phyloP scores from a whole-genome alignment of 257 asterid genomes.

The Gardenia jasminoides region DNA sequence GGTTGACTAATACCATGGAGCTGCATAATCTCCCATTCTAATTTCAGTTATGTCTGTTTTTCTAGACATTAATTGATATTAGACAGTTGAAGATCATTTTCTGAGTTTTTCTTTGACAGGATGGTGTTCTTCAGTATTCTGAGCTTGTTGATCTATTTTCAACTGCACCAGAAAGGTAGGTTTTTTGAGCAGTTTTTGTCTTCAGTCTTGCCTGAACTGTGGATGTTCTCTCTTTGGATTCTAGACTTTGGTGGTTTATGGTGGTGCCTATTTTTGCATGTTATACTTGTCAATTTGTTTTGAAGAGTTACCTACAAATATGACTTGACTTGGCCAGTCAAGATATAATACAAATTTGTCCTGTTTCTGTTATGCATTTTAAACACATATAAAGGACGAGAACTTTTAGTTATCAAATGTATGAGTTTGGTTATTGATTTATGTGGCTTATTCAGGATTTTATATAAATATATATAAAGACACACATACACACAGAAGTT shows the following conservation, averaged over 20 bases:
- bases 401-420: not conserved
- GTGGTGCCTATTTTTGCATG: not conserved
- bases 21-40: not conserved
- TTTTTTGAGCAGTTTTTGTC: constrained; percentile 4
- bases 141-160: constrained; percentile 95
- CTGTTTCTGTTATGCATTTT: not conserved
- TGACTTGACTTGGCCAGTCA: not conserved
- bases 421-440: not conserved
- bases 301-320: not conserved
- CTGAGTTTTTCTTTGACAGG: constrained; percentile 51
- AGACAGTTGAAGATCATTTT: not conserved
- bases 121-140: constrained; percentile 69
- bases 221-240: not conserved
- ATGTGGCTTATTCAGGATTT: not conserved
- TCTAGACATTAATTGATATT: not conserved
- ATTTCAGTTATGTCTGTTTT: not conserved
- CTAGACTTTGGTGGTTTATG: not conserved
- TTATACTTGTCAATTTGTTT: not conserved
- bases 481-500: too few species aligned
- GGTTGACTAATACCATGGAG: too few species aligned
- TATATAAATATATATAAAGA: too few species aligned
- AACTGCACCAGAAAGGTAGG: constrained; percentile 92
- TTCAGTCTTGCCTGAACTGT: not conserved
- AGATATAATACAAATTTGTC: not conserved
- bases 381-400: not conserved